A percentile compares a stretch with the other conserved stretches of the same genome.
phyloP scores from a whole-genome alignment of 2,329 filamentous ascomycete species.

The Cadophora sp. region DNA sequence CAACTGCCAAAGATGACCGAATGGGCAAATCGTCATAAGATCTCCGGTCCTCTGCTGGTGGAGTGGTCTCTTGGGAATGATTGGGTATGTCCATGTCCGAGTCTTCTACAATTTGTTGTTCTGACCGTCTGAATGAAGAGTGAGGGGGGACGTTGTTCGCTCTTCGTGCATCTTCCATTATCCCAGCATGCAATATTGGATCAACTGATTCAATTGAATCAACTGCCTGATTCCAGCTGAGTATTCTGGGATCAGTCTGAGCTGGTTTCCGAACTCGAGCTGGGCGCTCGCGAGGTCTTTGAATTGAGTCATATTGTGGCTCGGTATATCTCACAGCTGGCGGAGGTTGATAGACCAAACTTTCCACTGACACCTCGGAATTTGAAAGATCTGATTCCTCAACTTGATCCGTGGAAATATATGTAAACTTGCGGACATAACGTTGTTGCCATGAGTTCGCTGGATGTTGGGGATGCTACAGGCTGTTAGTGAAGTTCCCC shows the following conservation, averaged over 20 bases:
- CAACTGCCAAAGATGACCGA: slow-evolving; percentile 23
- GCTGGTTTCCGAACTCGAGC: slow-evolving; percentile 36
- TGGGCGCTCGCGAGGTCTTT: slow-evolving; percentile 25
- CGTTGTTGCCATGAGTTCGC: slow-evolving; percentile 29
- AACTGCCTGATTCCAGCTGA: slow-evolving; percentile 44
- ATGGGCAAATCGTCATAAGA: slow-evolving; percentile 7
- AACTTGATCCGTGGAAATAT: slow-evolving; percentile 21
- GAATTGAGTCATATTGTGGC: not conserved
- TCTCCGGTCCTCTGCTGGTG: not conserved
- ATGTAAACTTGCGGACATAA: slow-evolving; percentile 32
- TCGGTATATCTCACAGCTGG: not conserved
- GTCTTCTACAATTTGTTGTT: slow-evolving; percentile 6
- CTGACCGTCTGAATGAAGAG: slow-evolving; percentile 16
- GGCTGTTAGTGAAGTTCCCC: slow-evolving; percentile 18
- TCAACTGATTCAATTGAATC: slow-evolving; percentile 40
- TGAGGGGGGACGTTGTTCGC: slow-evolving; percentile 19
- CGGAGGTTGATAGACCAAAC: not conserved
- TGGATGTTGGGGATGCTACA: slow-evolving; percentile 36
- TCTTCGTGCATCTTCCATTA: slow-evolving; percentile 37
- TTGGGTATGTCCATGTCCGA: not conserved
- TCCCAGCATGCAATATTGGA: slow-evolving; percentile 39
- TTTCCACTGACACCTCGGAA: slow-evolving; percentile 21
- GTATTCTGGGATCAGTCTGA: slow-evolving; percentile 38
- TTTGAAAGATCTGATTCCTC: slow-evolving; percentile 26
- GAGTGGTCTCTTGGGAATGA: slow-evolving; percentile 2